Percentiles rank a stretch among this genome's conserved stretches.
Conservation (phyloP, 2,329 filamentous ascomycete species). For the Reticulascus tulasneorum region DNA sequence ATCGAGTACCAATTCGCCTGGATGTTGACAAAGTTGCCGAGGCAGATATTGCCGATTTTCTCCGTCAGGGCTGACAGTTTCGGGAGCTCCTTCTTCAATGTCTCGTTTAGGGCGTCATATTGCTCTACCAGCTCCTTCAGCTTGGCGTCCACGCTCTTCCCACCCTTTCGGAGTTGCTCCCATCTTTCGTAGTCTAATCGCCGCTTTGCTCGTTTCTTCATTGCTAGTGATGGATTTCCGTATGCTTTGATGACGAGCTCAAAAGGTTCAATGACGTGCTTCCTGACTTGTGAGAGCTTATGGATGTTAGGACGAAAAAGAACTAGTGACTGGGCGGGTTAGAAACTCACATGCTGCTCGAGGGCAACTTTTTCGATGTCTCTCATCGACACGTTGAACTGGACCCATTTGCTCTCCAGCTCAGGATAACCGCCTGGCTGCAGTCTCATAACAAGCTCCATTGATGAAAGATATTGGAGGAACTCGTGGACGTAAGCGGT, state of each 20-base stretch:
- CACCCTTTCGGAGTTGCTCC: constrained; percentile 70
- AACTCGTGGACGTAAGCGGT: constrained; percentile 78
- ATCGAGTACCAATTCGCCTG: constrained; percentile 79
- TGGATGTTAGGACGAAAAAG: neutral
- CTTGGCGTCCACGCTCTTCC: constrained; percentile 85
- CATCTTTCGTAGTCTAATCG: constrained; percentile 83
- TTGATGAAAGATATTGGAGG: constrained; percentile 72
- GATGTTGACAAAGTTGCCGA: constrained; percentile 79
- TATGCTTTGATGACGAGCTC: constrained; percentile 74
- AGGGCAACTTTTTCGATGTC: constrained; percentile 81
- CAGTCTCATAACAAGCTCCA: constrained; percentile 75
- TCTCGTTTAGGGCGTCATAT: constrained; percentile 87
- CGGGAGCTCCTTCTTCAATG: constrained; percentile 87
- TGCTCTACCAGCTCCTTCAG: constrained; percentile 80
- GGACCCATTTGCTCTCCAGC: constrained; percentile 90
- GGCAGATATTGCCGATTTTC: constrained; percentile 72
- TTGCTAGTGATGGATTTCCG: constrained; percentile 78
- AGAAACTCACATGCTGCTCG: constrained; percentile 71
- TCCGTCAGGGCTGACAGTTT: constrained; percentile 78
- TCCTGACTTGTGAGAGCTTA: constrained; percentile 63
- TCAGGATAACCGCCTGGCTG: constrained; percentile 74
- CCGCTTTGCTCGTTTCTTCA: constrained; percentile 94
- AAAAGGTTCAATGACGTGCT: constrained; percentile 81
- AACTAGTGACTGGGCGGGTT: neutral
- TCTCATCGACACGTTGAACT: constrained; percentile 80